These are phyloP conservation scores for Nadsonia commutata DNA, from an alignment of 1,139 yeast species.

Conservation along the genomic window DNA sequence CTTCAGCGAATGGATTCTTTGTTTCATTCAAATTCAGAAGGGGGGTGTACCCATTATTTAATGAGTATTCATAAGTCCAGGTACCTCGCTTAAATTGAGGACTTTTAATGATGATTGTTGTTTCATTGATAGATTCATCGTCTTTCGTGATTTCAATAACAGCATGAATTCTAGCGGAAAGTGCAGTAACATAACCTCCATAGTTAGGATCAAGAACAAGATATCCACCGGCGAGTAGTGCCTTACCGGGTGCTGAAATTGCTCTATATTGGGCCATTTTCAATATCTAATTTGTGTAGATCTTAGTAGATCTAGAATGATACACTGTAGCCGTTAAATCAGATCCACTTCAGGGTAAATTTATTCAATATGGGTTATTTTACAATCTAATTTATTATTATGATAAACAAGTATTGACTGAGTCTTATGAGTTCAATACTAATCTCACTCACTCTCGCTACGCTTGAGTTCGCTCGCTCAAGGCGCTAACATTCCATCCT, in stretches of 20 bases:
- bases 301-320: too few relatives aligned
- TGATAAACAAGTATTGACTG: too few relatives aligned
- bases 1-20: constrained; percentile 66
- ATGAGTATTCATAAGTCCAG: constrained; percentile 40
- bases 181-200: constrained; percentile 69
- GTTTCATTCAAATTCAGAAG: constrained; percentile 6
- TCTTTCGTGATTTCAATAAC: constrained; percentile 25
- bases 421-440: too few relatives aligned
- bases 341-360: too few relatives aligned
- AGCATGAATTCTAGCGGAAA: constrained; percentile 84
- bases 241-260: constrained; percentile 93
- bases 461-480: too few relatives aligned
- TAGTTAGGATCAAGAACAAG: constrained; percentile 69
- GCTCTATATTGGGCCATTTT: constrained; percentile 10
- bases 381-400: too few relatives aligned
- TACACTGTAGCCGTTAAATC: too few relatives aligned
- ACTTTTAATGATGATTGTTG: constrained; percentile 38
- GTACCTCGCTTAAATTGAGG: constrained; percentile 65
- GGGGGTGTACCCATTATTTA: background rate
- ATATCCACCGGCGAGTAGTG: constrained; percentile 87
- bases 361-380: too few relatives aligned
- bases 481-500: background rate
- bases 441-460: too few relatives aligned
- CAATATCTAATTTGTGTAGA: too few relatives aligned
- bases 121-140: constrained; percentile 4